A percentile compares a stretch with the other conserved stretches of the same genome.
Evolutionary conservation across 2,329 filamentous ascomycete species (phyloP).

Genomic region (Ilyonectria robusta): DNA sequence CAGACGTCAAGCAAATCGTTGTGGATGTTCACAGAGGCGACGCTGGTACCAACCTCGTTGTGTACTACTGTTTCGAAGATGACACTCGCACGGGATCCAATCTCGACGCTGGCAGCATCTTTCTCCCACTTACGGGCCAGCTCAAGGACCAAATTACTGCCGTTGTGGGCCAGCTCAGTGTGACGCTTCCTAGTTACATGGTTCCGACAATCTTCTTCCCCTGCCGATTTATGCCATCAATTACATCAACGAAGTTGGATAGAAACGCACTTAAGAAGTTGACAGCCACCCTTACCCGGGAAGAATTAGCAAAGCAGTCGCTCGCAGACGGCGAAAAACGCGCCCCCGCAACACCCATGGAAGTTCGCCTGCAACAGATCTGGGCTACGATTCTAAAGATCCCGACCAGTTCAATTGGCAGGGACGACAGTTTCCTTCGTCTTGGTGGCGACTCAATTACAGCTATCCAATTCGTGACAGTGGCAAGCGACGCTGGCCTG

Average conservation of each 20-base stretch:
- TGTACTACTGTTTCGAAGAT: slow-evolving; percentile 8
- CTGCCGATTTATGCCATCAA: too few relatives aligned
- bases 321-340: slow-evolving; percentile 15
- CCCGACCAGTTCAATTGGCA: slow-evolving; percentile 46
- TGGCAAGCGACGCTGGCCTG: slow-evolving; percentile 6
- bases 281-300: slow-evolving; percentile 20
- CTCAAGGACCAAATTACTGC: slow-evolving; percentile 1
- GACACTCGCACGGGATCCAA: neutral
- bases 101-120: slow-evolving; percentile 4
- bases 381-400: slow-evolving; percentile 49
- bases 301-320: slow-evolving; percentile 26
- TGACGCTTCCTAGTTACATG: slow-evolving; percentile 33
- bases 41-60: neutral
- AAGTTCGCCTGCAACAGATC: slow-evolving; percentile 44
- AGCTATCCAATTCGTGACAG: slow-evolving; percentile 43
- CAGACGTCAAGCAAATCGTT: neutral
- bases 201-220: slow-evolving; percentile 32
- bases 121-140: slow-evolving; percentile 2
- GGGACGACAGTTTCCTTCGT: slow-evolving; percentile 14
- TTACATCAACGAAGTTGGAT: slow-evolving; percentile 32
- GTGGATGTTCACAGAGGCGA: slow-evolving; percentile 12
- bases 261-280: slow-evolving; percentile 12
- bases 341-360: slow-evolving; percentile 3
- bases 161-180: slow-evolving; percentile 2
- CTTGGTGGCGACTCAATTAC: slow-evolving; percentile 24